Percentiles rank a stretch among this genome's conserved stretches.
phyloP scores from a whole-genome alignment of 257 asterid genomes.

The Perilla frutescens region DNA sequence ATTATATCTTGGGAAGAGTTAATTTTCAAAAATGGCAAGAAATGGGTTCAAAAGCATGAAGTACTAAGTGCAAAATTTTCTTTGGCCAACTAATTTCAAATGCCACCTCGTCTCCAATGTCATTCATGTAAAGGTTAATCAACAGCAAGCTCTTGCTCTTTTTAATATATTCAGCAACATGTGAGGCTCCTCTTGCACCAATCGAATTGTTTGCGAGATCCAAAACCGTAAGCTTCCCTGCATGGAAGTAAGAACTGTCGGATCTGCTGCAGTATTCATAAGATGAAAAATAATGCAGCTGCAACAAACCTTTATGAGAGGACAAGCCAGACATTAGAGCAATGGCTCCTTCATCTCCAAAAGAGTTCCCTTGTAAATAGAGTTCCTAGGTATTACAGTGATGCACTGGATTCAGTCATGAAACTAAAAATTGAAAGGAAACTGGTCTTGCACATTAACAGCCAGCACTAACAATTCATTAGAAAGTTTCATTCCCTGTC shows the following conservation, averaged over 20 bases:
- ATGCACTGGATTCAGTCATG: slow-evolving; percentile 28
- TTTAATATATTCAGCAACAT: slow-evolving; percentile 84
- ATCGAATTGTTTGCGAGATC: slow-evolving; percentile 91
- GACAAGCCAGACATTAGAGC: slow-evolving; percentile 84
- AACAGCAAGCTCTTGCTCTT: slow-evolving; percentile 81
- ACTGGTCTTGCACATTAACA: slow-evolving; percentile 5
- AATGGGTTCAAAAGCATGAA: slow-evolving; percentile 13
- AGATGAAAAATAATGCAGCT: slow-evolving; percentile 16
- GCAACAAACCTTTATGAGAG: slow-evolving; percentile 67
- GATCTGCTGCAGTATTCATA: slow-evolving; percentile 21
- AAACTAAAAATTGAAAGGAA: slow-evolving; percentile 13
- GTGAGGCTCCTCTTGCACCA: slow-evolving; percentile 72
- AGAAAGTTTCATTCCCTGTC: background rate
- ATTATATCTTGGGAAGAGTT: background rate
- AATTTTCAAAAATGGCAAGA: slow-evolving; percentile 5
- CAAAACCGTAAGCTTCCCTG: slow-evolving; percentile 77
- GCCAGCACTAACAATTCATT: slow-evolving; percentile 1
- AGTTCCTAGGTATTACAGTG: slow-evolving; percentile 64
- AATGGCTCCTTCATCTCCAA: slow-evolving; percentile 94
- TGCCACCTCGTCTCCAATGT: slow-evolving; percentile 87
- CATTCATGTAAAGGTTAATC: slow-evolving; percentile 93
- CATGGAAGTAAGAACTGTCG: slow-evolving; percentile 32
- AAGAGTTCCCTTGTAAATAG: slow-evolving; percentile 83
- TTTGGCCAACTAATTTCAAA: background rate
- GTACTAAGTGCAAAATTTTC: background rate